Evolutionary conservation across 164 flowering plant genomes (phyloP).

Genomic region (Warburgia ugandensis): DNA sequence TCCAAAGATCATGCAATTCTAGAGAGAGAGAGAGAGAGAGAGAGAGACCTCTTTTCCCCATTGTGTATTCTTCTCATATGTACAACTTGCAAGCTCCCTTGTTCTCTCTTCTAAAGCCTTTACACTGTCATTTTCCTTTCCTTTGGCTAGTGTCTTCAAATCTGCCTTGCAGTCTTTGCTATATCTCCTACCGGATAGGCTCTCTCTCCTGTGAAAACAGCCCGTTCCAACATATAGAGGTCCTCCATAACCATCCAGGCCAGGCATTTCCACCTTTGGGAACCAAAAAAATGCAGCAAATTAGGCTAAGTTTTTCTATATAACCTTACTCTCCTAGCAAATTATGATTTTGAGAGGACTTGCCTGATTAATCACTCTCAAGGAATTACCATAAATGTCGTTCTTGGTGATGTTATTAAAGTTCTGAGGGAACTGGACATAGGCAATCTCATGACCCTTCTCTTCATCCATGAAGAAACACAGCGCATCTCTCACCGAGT

Average conservation of each 20-base stretch:
- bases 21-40: slow-evolving; percentile 10
- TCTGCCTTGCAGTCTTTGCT: slow-evolving; percentile 10
- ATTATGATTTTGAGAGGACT: no score
- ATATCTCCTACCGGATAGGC: slow-evolving; percentile 20
- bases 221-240: slow-evolving; percentile 28
- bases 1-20: no score
- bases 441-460: slow-evolving; percentile 23
- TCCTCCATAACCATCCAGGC: slow-evolving; percentile 25
- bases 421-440: slow-evolving; percentile 24
- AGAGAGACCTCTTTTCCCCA: slow-evolving; percentile 35
- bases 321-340: no score
- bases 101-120: slow-evolving; percentile 20
- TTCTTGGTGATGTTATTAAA: slow-evolving; percentile 19
- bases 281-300: no score
- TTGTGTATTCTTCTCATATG: slow-evolving; percentile 21
- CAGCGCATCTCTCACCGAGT: slow-evolving; percentile 22
- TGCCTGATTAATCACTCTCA: slow-evolving; percentile 9
- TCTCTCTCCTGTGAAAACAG: slow-evolving; percentile 28
- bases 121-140: slow-evolving; percentile 7
- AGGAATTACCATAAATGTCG: slow-evolving; percentile 13
- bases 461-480: slow-evolving; percentile 32
- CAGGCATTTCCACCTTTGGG: slow-evolving; percentile 15
- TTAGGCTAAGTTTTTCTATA: no score
- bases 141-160: background rate
- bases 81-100: slow-evolving; percentile 23